Conservation (phyloP, 441 rosid species). For the Monsonia emarginata region DNA sequence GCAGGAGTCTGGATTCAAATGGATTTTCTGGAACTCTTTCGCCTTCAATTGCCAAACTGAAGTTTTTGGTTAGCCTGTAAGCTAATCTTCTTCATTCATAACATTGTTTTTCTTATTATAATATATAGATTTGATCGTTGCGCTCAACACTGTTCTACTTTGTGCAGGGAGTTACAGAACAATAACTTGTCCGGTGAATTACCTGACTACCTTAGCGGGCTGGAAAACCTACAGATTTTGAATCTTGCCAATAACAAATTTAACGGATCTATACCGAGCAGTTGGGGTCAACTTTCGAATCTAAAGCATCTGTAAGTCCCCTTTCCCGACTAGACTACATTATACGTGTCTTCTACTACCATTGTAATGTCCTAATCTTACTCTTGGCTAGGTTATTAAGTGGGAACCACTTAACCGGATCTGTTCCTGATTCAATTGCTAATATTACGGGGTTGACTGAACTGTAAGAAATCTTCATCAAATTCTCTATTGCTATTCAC, state of each 20-base stretch:
- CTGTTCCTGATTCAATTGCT: conserved; percentile 15
- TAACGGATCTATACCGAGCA: conserved; percentile 57
- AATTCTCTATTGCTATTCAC: neutral
- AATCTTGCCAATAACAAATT: conserved; percentile 72
- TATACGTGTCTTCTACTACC: neutral
- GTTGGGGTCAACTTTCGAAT: conserved; percentile 60
- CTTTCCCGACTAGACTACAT: neutral
- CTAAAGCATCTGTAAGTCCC: conserved; percentile 57
- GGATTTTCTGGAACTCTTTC: conserved; percentile 83
- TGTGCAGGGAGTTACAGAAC: conserved; percentile 77
- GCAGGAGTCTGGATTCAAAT: conserved; percentile 57
- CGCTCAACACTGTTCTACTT: conserved; percentile 15
- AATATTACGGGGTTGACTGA: conserved; percentile 15
- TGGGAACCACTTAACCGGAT: conserved; percentile 18
- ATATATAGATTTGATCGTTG: no score
- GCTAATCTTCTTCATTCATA: conserved; percentile 20
- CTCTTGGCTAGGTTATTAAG: conserved; percentile 10
- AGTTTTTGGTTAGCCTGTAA: conserved; percentile 66
- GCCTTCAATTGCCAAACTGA: conserved; percentile 52
- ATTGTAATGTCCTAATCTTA: conserved; percentile 2
- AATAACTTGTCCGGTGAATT: conserved; percentile 55
- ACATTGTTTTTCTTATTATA: no score
- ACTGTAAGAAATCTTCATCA: conserved; percentile 4
- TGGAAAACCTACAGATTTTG: conserved; percentile 48
- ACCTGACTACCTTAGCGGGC: conserved; percentile 56